Percentiles rank a stretch among this genome's conserved stretches.
These are phyloP conservation scores for Cichorium intybus DNA, from an alignment of 140 eudicot species.

Conservation along the genomic window DNA sequence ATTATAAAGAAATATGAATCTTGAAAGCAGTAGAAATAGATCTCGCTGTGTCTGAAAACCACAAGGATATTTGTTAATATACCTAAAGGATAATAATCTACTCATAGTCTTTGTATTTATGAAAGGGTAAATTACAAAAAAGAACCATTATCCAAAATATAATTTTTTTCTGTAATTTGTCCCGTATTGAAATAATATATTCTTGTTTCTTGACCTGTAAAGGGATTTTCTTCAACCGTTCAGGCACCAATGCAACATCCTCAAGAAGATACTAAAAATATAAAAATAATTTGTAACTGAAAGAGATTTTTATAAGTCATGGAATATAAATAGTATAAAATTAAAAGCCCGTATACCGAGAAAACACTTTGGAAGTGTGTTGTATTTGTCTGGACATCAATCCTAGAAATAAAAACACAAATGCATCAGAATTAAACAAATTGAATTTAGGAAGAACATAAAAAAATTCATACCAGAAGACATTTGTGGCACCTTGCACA, in stretches of 20 bases:
- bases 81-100: neutral
- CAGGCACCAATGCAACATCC: conserved; percentile 68
- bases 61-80: neutral
- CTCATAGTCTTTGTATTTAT: too few relatives aligned
- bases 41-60: conserved; percentile 72
- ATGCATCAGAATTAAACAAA: neutral
- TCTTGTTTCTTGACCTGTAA: conserved; percentile 51
- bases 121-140: too few relatives aligned
- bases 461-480: conserved; percentile 70
- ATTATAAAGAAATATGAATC: conserved; percentile 71
- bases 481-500: conserved; percentile 93
- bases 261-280: conserved; percentile 74
- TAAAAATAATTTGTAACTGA: neutral
- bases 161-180: too few relatives aligned
- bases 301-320: neutral
- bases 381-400: conserved; percentile 85
- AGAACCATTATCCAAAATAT: too few relatives aligned
- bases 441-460: too few relatives aligned
- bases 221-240: conserved; percentile 64
- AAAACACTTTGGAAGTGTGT: conserved; percentile 80
- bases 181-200: too few relatives aligned
- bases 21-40: conserved; percentile 86
- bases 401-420: conserved; percentile 44
- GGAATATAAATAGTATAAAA: neutral
- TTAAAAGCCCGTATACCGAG: conserved; percentile 38